Conservation (phyloP, 768 basidiomycete species). For the Amylocystis lapponica region DNA sequence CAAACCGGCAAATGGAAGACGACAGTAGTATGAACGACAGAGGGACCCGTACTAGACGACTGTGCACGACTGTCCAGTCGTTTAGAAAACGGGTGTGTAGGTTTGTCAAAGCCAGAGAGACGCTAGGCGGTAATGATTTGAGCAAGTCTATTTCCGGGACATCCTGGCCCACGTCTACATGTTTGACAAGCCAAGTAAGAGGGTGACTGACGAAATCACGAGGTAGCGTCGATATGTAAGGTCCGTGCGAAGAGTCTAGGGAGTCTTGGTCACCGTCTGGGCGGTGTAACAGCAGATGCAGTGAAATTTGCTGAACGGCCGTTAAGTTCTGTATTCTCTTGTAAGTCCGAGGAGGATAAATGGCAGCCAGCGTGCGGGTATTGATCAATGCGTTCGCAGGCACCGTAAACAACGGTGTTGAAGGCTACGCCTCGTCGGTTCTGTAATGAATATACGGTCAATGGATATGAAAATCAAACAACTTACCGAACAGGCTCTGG, state of each 20-base stretch:
- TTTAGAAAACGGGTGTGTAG: conserved; percentile 43
- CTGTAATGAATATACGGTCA: not conserved
- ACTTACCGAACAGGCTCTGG: conserved; percentile 37
- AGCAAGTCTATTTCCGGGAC: conserved; percentile 27
- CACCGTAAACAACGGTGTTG: conserved; percentile 57
- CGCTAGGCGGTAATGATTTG: conserved; percentile 42
- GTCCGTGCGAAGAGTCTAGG: conserved; percentile 53
- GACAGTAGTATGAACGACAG: too few relatives aligned
- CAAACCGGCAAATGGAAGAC: too few relatives aligned
- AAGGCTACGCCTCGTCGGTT: conserved; percentile 33
- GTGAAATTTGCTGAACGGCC: conserved; percentile 70
- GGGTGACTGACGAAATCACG: conserved; percentile 72
- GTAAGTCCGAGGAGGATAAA: conserved; percentile 40
- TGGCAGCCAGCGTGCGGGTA: conserved; percentile 52
- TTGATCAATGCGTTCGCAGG: conserved; percentile 74
- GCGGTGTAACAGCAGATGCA: conserved; percentile 72
- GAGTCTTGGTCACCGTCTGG: conserved; percentile 40
- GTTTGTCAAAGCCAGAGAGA: conserved; percentile 34
- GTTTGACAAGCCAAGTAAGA: conserved; percentile 60
- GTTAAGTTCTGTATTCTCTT: conserved; percentile 40
- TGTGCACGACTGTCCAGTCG: conserved; percentile 52
- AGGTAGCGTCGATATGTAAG: conserved; percentile 80
- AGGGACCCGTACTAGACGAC: conserved; percentile 44
- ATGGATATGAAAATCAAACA: not conserved
- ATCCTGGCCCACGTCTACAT: not conserved